These are phyloP conservation scores for Penicillium brasilianum DNA, from an alignment of 2,329 filamentous ascomycete species.

Conservation along the genomic window DNA sequence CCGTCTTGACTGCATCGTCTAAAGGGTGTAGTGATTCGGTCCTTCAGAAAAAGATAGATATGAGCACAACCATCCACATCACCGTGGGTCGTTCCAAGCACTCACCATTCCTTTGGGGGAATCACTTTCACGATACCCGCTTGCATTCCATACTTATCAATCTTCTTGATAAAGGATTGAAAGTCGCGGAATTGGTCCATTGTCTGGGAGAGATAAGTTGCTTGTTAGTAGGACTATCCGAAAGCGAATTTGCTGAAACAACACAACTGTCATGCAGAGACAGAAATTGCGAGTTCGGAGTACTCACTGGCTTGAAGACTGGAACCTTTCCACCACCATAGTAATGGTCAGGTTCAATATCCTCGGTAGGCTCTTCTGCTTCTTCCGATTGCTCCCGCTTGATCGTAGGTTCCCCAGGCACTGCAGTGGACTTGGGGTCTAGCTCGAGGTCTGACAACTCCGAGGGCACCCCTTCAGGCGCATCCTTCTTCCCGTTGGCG, in stretches of 20 bases:
- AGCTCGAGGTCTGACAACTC: slow-evolving; percentile 51
- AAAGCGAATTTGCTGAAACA: background rate
- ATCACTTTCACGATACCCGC: slow-evolving; percentile 96
- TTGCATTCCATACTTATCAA: slow-evolving; percentile 95
- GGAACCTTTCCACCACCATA: slow-evolving; percentile 82
- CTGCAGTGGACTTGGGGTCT: slow-evolving; percentile 37
- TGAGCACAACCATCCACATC: slow-evolving; percentile 18
- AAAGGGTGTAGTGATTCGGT: slow-evolving; percentile 74
- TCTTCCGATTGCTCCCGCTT: slow-evolving; percentile 62
- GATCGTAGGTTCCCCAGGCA: slow-evolving; percentile 40
- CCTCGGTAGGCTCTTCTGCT: slow-evolving; percentile 76
- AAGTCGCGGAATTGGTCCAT: slow-evolving; percentile 97
- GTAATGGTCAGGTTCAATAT: slow-evolving; percentile 83
- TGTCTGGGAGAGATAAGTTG: slow-evolving; percentile 54
- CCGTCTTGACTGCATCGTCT: slow-evolving; percentile 84
- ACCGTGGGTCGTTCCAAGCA: slow-evolving; percentile 19
- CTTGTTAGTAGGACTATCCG: background rate
- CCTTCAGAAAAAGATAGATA: slow-evolving; percentile 47
- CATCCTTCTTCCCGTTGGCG: slow-evolving; percentile 52
- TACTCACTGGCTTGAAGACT: slow-evolving; percentile 81
- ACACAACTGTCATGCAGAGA: background rate
- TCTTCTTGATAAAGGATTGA: slow-evolving; percentile 84
- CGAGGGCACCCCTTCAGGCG: slow-evolving; percentile 46
- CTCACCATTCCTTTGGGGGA: slow-evolving; percentile 90
- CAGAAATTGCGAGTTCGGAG: background rate